Base-by-base conservation (phyloP, 805 yeast species). In the Kuraishia piskuri region DNA sequence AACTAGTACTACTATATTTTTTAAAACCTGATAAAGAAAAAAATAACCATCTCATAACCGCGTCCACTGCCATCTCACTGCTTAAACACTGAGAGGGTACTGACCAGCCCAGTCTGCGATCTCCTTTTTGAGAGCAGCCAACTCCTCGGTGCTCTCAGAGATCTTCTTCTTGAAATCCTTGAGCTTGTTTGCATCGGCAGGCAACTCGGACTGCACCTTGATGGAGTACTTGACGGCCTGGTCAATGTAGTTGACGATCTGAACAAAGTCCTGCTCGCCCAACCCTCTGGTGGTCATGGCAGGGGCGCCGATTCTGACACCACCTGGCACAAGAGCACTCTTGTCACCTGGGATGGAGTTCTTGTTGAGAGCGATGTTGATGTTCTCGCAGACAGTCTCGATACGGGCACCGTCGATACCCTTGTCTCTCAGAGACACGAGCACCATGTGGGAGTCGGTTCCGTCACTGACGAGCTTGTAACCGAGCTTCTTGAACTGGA, bases 201-300 rank as follows among this genome's bases (percentile, higher is more conserved):
- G 97, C 67, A 92, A 80, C 59, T 78, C 74, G 55, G 77, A 72
- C 78, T 94, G 98, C 60, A 86, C 77, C 59, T 80, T 77, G 69
- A 79, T 79, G 55, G 97, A 90, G 67, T 83, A 82, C 62, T 76
- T 67, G 57, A 90, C 92, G 48, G 95, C 90, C 63, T 71, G 74
- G 76, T 86, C 90, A 70, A 89, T 88, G 79, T 83, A 91, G 59
- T 77, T 74, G 52, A 84, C 96, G 63, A 92, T 87, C 66, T 79
- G 82, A 63, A 72, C 79, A 71, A 92, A 94, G 68, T 94, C 97
- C 56, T 76, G 84, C 70, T 88, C 90, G 56, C 90, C 88, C 63
- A 90, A 82, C 61, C 99, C 99, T 77, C 99, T 89, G 55, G 97
- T 89, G 59, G 97, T 83, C 98, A 92, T 92, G 54, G 97, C 97